These are phyloP conservation scores for Jasminum sambac DNA, from an alignment of 257 asterid species.

Conservation along the genomic window DNA sequence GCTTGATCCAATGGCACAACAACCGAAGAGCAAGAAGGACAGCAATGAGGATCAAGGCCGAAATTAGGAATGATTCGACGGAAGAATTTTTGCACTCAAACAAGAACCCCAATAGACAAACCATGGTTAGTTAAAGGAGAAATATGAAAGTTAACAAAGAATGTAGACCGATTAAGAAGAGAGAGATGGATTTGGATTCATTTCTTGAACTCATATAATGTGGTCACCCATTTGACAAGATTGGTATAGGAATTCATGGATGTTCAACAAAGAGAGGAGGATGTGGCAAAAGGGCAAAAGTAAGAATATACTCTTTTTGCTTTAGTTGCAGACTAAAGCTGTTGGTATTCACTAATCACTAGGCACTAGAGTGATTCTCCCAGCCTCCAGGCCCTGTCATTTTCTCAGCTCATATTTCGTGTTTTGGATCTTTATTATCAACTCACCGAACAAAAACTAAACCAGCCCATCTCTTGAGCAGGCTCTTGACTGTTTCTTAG, in stretches of 20 bases:
- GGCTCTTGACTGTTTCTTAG: too few relatives aligned
- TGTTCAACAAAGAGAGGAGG: not conserved
- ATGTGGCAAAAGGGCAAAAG: not conserved
- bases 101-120: conserved; percentile 4
- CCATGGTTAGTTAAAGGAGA: not conserved
- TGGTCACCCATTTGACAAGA: not conserved
- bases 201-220: not conserved
- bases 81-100: conserved; percentile 5
- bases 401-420: too few relatives aligned
- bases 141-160: not conserved
- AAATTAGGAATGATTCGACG: not conserved
- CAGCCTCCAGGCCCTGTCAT: too few relatives aligned
- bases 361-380: too few relatives aligned
- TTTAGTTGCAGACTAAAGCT: not conserved
- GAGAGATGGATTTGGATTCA: not conserved
- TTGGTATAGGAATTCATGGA: not conserved
- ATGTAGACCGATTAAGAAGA: not conserved
- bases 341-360: too few relatives aligned
- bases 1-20: not conserved
- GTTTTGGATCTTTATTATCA: too few relatives aligned
- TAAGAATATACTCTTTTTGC: not conserved
- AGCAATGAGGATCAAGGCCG: not conserved
- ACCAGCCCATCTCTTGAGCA: not conserved
- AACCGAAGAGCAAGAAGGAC: not conserved
- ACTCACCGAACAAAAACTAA: too few relatives aligned